These are phyloP conservation scores for Dactylellina cionopaga DNA, from an alignment of 2,329 filamentous ascomycete genomes.

Conservation along the genomic window DNA sequence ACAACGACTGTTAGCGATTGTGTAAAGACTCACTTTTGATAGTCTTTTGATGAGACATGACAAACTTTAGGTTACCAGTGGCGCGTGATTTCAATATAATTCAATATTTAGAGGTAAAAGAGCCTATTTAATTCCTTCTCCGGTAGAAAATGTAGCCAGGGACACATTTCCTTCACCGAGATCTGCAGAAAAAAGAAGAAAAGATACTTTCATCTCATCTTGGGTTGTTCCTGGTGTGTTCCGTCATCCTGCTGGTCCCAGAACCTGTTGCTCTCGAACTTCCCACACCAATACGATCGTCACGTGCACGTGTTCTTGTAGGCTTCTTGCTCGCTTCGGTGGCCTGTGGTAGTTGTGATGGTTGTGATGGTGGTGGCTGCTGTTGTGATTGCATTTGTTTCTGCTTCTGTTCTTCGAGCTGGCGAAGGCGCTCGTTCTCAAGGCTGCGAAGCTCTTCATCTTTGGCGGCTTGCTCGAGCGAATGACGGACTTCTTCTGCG, in stretches of 20 bases:
- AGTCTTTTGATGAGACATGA: no score
- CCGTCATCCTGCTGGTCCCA: constrained; percentile 46
- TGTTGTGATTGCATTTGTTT: constrained; percentile 28
- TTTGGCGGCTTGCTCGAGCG: constrained; percentile 68
- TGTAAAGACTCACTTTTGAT: no score
- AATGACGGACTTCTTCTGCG: constrained; percentile 70
- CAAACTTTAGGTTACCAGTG: no score
- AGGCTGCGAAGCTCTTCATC: constrained; percentile 47
- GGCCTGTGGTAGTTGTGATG: neutral
- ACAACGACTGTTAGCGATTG: no score
- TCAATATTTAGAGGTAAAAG: no score
- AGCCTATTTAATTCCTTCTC: no score
- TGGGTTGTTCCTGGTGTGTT: constrained; percentile 49
- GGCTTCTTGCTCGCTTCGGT: constrained; percentile 50
- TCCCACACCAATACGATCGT: constrained; percentile 60
- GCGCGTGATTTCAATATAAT: no score
- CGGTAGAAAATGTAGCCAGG: no score
- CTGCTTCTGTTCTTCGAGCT: constrained; percentile 37
- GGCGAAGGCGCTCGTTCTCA: constrained; percentile 45
- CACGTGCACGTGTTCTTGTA: constrained; percentile 58
- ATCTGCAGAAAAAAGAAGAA: no score
- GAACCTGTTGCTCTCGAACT: constrained; percentile 52
- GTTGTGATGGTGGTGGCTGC: constrained; percentile 6
- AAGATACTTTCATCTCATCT: constrained; percentile 49
- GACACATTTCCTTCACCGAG: no score